These are phyloP conservation scores for Rhazya stricta DNA, from an alignment of 257 asterid genomes.

Conservation along the genomic window DNA sequence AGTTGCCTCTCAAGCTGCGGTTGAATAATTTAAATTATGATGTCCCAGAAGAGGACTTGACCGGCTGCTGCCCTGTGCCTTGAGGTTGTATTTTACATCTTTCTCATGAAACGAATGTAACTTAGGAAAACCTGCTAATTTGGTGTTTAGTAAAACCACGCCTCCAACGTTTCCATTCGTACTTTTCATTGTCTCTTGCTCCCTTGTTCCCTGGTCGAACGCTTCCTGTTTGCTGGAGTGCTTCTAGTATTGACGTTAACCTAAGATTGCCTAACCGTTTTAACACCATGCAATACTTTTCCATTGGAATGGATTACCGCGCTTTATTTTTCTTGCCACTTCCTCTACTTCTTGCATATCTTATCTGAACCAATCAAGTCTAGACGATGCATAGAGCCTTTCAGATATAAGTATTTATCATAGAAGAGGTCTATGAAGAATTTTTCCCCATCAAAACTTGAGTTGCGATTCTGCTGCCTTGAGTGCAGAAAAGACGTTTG, in stretches of 20 bases:
- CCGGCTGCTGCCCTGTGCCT: constrained; percentile 43
- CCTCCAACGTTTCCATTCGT: constrained; percentile 2
- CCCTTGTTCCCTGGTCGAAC: background rate
- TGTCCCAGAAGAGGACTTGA: constrained; percentile 24
- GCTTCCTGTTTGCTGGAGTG: background rate
- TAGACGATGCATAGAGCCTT: background rate
- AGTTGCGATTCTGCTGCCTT: too few species aligned
- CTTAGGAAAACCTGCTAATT: constrained; percentile 44
- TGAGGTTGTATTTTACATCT: constrained; percentile 44
- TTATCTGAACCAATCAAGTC: background rate
- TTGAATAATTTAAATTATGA: constrained; percentile 20
- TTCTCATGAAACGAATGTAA: constrained; percentile 42
- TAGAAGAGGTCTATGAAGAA: too few species aligned
- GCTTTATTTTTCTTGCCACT: background rate
- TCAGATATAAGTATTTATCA: too few species aligned
- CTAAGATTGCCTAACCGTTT: constrained; percentile 15
- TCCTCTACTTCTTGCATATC: background rate
- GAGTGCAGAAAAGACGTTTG: too few species aligned
- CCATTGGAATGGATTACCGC: background rate
- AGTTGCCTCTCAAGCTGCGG: constrained; percentile 43
- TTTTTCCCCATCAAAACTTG: too few species aligned
- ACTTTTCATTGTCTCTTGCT: constrained; percentile 7
- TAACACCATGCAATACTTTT: constrained; percentile 13
- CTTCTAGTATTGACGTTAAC: constrained; percentile 7
- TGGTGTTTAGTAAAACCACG: constrained; percentile 39